These are phyloP conservation scores for Eucalyptus coolabah DNA, from an alignment of 345 rosid genomes.

Conservation along the genomic window DNA sequence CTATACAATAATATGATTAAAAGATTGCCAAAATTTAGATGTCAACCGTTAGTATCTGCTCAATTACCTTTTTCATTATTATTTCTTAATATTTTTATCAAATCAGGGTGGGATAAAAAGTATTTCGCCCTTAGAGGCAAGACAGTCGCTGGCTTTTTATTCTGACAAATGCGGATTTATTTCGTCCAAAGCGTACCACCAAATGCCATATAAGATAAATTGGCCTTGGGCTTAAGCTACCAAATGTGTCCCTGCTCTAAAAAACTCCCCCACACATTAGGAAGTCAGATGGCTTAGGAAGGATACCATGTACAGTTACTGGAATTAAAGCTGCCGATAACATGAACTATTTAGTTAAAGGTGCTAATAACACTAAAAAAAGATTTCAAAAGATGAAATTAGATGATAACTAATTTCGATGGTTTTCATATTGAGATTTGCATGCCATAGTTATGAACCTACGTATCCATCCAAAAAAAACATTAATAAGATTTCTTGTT, in stretches of 20 bases:
- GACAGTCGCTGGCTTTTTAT: neutral
- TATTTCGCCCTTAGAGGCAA: neutral
- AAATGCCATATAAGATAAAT: neutral
- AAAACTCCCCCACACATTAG: neutral
- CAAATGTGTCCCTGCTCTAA: neutral
- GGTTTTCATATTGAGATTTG: neutral
- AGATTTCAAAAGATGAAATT: neutral
- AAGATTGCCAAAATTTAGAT: neutral
- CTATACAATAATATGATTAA: too few relatives aligned
- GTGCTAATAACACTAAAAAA: neutral
- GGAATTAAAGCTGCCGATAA: neutral
- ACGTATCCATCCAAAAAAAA: neutral
- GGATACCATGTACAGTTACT: neutral
- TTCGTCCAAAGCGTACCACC: neutral
- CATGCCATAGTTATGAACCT: neutral
- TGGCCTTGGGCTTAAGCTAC: neutral
- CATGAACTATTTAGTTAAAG: neutral
- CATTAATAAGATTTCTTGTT: neutral
- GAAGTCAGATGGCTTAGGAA: neutral
- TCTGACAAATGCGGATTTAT: neutral
- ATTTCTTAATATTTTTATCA: neutral
- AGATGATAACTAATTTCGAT: neutral
- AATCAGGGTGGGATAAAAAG: neutral
- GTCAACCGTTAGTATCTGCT: too few relatives aligned
- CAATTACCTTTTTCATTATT: neutral